Base-by-base conservation (phyloP, 805 yeast genomes). In the Candida gorgasii region DNA sequence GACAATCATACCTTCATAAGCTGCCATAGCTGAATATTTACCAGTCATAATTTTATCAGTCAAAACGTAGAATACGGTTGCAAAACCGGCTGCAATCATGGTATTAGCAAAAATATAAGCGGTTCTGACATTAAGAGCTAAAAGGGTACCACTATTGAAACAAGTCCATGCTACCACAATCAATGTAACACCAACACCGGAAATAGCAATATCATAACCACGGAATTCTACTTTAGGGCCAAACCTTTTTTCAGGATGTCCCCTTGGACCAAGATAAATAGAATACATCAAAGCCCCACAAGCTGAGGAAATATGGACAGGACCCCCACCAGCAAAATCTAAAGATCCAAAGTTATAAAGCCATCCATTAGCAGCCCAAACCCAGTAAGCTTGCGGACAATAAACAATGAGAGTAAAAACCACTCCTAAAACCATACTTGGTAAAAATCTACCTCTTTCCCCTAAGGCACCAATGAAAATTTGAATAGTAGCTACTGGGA, bases 251-350 rank as follows among this genome's bases (percentile, higher is more conserved):
- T 40, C 36, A 7, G 53, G 55, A 1, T 55, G 54, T 11, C 52
- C 61, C 44, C 78, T 55, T 40, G 69, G 69, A n/a, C 78, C 78
- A 36, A 72, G 45, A 43, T 57, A 72, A 47, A 61, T 57, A 5
- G 75, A 68, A 48, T 66, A 72, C n/a, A 71, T 61, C 22, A 71
- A 51, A 3, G 76, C 65, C 2, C 75, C 67, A 20, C 63, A 59
- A 31, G 76, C 76, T 5, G 72, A 61, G 5, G 75, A 65, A 41
- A 72, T 63, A 53, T 73, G 78, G 23, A 73, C 78, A 1, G 76
- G 76, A 20, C 76, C 76, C 27, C 78, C 78, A 30, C 77, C 78
- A 6, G 76, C 76, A 53, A 72, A 73, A 50, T 73, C 78, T 42
- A 72, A 60, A 3, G 67, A 69, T 4, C 76, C 78, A 34, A 73